Percentiles rank a stretch among this genome's conserved stretches.
These are phyloP conservation scores for Triglochin maritima DNA, from an alignment of 106 monocot species.

Conservation along the genomic window DNA sequence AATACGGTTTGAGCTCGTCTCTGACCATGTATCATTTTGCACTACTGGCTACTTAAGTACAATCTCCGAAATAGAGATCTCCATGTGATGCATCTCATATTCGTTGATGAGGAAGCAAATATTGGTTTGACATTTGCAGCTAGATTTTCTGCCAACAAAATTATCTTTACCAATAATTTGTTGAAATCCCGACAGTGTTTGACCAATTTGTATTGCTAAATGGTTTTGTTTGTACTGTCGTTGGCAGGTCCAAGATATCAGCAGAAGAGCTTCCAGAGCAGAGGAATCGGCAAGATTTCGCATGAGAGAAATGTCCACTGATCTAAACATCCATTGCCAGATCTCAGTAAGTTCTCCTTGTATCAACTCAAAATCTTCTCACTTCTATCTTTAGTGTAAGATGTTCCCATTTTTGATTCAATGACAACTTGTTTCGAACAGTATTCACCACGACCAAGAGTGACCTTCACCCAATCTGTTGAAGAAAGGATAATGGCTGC, in stretches of 20 bases:
- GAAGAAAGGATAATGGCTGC: conserved; percentile 1
- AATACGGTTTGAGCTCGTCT: too few relatives aligned
- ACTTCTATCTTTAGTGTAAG: background rate
- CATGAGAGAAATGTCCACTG: conserved; percentile 10
- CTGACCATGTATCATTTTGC: too few relatives aligned
- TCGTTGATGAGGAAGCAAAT: too few relatives aligned
- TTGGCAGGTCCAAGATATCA: conserved; percentile 11
- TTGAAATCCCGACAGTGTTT: too few relatives aligned
- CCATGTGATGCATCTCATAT: too few relatives aligned
- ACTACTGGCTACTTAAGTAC: too few relatives aligned
- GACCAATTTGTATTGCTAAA: background rate
- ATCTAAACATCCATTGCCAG: conserved; percentile 8
- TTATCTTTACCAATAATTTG: too few relatives aligned
- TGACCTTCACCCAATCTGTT: conserved; percentile 5
- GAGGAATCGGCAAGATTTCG: conserved; percentile 8
- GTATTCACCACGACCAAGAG: background rate
- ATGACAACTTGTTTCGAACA: background rate
- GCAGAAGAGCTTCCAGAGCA: conserved; percentile 8
- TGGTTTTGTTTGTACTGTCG: background rate
- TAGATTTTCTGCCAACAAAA: too few relatives aligned
- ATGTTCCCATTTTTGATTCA: too few relatives aligned
- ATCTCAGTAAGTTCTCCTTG: background rate
- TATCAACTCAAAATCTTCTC: background rate
- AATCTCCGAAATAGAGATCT: too few relatives aligned
- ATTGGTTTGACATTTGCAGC: too few relatives aligned